Evolutionary conservation across 2,329 filamentous ascomycete genomes (phyloP).

Genomic region (Scleromitrula shiraiana): DNA sequence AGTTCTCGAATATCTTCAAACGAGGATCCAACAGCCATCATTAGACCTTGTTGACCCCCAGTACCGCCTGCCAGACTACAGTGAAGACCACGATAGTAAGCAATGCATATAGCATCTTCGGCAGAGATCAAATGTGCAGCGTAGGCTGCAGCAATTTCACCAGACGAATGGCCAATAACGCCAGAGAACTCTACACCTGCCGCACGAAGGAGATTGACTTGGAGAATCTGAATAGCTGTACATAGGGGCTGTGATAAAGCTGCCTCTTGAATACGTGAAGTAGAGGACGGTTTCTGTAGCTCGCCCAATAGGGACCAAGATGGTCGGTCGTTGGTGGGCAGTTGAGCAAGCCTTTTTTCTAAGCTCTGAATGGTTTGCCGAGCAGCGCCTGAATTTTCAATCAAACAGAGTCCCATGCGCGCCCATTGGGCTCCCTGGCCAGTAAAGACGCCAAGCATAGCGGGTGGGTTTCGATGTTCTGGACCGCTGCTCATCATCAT

Average conservation of each 20-base stretch:
- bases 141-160: constrained; percentile 29
- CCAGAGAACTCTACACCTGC: constrained; percentile 33
- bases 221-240: constrained; percentile 39
- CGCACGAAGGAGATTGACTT: constrained; percentile 36
- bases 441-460: constrained; percentile 13
- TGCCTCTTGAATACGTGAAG: constrained; percentile 29
- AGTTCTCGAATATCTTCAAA: constrained; percentile 17
- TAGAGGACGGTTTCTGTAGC: constrained; percentile 24
- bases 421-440: constrained; percentile 16
- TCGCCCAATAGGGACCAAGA: constrained; percentile 26
- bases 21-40: constrained; percentile 21
- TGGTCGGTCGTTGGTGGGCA: constrained; percentile 8
- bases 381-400: constrained; percentile 21
- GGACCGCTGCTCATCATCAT: background rate
- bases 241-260: constrained; percentile 33
- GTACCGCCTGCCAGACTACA: constrained; percentile 10
- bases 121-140: constrained; percentile 29
- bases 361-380: background rate
- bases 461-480: background rate
- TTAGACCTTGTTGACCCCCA: constrained; percentile 14
- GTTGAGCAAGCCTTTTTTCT: background rate
- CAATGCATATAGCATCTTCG: constrained; percentile 25
- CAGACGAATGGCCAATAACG: constrained; percentile 36
- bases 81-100: constrained; percentile 14
- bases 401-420: constrained; percentile 12